These are phyloP conservation scores for Rhodomyrtus psidioides DNA, from an alignment of 441 rosid genomes.

Conservation along the genomic window DNA sequence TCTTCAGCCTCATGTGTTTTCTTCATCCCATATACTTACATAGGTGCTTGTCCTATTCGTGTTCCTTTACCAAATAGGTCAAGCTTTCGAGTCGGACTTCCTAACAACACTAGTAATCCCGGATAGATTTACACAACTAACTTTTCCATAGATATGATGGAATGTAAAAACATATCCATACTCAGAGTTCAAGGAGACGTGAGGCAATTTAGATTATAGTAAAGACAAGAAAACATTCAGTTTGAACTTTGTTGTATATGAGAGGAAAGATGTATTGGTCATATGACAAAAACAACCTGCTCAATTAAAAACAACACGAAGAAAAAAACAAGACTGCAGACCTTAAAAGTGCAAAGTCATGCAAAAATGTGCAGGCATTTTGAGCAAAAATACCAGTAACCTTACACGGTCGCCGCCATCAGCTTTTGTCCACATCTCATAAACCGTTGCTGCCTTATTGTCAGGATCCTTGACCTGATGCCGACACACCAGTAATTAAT, in stretches of 20 bases:
- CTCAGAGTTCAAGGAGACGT: neutral
- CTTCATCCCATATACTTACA: neutral
- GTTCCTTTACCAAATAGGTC: neutral
- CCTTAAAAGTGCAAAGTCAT: neutral
- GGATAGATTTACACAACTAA: neutral
- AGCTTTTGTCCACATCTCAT: conserved; percentile 46
- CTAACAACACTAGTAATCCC: neutral
- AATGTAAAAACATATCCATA: neutral
- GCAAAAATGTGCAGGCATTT: neutral
- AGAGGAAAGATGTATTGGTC: neutral
- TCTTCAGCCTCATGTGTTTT: neutral
- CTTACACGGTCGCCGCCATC: conserved; percentile 28
- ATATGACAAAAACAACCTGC: neutral
- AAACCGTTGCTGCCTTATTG: conserved; percentile 34
- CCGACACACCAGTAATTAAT: neutral
- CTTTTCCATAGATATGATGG: neutral
- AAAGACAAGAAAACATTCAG: neutral
- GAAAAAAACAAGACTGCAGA: neutral
- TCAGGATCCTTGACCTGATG: conserved; percentile 83
- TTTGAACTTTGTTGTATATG: neutral
- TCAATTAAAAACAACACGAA: neutral
- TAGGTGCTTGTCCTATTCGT: neutral
- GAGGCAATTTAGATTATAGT: neutral
- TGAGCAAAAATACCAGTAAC: neutral
- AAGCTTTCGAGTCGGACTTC: neutral